Percentiles rank a stretch among this genome's conserved stretches.
Evolutionary conservation across 306 rosid species (phyloP).

Genomic region (Styphnolobium japonicum): DNA sequence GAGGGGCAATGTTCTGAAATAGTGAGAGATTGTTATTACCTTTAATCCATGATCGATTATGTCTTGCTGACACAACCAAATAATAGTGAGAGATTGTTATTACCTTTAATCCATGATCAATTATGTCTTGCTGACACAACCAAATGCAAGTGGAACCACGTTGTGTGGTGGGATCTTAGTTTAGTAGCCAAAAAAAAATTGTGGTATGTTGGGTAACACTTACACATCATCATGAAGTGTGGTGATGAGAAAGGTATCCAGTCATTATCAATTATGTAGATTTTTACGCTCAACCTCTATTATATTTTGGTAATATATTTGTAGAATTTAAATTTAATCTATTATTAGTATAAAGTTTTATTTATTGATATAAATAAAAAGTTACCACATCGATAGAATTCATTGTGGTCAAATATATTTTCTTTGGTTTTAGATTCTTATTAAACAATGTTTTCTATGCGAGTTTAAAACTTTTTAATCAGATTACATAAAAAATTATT

Average conservation of each 20-base stretch:
- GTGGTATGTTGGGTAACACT: slow-evolving; percentile 22
- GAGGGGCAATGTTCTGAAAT: neutral
- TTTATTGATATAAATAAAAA: too few relatives aligned
- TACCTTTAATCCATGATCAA: neutral
- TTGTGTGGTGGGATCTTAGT: neutral
- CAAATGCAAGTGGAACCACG: neutral
- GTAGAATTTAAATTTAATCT: neutral
- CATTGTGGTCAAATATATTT: too few relatives aligned
- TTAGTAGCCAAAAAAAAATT: neutral
- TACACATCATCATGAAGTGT: slow-evolving; percentile 15
- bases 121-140: neutral
- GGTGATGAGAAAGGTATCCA: neutral
- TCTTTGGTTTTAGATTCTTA: too few relatives aligned
- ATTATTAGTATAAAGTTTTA: too few relatives aligned
- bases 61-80: neutral
- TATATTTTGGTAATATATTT: neutral
- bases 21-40: neutral
- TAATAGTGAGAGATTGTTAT: neutral
- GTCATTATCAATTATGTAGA: neutral
- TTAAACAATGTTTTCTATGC: too few relatives aligned
- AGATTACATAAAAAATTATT: too few relatives aligned
- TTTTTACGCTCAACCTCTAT: neutral
- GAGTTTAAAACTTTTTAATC: too few relatives aligned
- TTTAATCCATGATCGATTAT: neutral
- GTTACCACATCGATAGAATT: too few relatives aligned